Base-by-base conservation (phyloP, 2,329 filamentous ascomycete genomes). In the Colletotrichum chlorophyti region DNA sequence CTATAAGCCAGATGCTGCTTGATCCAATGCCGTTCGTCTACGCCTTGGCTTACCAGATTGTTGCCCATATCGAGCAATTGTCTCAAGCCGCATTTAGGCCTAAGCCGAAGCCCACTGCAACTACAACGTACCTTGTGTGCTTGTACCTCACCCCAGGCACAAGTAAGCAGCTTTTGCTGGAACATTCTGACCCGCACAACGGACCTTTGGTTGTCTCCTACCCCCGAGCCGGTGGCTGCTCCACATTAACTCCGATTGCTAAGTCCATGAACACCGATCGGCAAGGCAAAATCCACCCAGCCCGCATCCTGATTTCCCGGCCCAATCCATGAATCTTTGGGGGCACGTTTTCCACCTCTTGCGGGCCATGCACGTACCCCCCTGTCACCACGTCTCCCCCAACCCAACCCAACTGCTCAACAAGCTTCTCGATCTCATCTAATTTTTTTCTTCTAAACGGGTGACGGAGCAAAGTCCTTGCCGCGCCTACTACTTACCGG, bases 191-290 rank as follows among this genome's bases (percentile, higher is more conserved):
- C 29, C 34, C 42, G 37, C 34, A 35, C 23, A 38, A 41, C 50
- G 42, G 57, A 35, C 24, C 23, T 40, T 50, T 45, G 23, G 37
- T 37, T 47, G 15, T n/a, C 26, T n/a, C 49, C 45, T 53, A 54
- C 42, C 50, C 32, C 43, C 40, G 60, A 35, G 29, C 40, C 40
- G 50, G 60, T 14, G 29, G 24, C 45, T 29, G 46, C 26, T 31
- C 53, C 47, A 58, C 58, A 32, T 24, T 15, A 61, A 61, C 58
- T 57, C 58, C 53, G 52, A 58, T 35, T 57, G 43, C 58, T 61
- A 60, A 53, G 53, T 58, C 49, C 52, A 45, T 49, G 58, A 51
- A 55, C n/a, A n/a, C 55, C 49, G 49, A 35, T 58, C 34, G 23
- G 46, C 46, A 40, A n/a, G n/a, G n/a, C n/a, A n/a, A n/a, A n/a